phyloP scores from a whole-genome alignment of 768 basidiomycete species.

The Sporobolomyces roseus region DNA sequence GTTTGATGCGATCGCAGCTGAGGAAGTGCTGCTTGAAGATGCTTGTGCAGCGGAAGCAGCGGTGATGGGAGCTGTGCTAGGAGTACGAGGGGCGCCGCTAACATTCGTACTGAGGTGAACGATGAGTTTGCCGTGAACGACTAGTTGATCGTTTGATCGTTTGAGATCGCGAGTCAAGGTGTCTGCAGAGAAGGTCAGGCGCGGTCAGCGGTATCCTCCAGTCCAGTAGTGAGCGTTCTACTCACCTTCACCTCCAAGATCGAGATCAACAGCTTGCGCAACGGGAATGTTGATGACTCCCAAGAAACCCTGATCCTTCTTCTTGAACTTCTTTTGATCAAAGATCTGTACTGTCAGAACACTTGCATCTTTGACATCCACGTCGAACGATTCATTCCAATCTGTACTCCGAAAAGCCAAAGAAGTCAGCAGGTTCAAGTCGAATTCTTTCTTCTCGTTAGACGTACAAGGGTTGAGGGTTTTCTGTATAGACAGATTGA shows the following conservation, averaged over 20 bases:
- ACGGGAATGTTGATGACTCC: conserved; percentile 95
- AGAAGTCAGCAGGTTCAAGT: background rate
- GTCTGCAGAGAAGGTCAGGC: conserved; percentile 56
- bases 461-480: conserved; percentile 41
- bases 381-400: conserved; percentile 98
- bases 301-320: conserved; percentile 94
- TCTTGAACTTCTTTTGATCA: conserved; percentile 98
- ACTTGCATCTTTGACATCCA: conserved; percentile 95
- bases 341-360: conserved; percentile 98
- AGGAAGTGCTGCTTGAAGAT: background rate
- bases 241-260: conserved; percentile 87
- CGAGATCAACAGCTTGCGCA: conserved; percentile 82
- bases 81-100: conserved; percentile 54
- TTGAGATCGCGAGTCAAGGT: conserved; percentile 95
- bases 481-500: conserved; percentile 18
- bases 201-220: background rate
- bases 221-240: conserved; percentile 14
- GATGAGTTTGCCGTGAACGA: conserved; percentile 96
- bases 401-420: conserved; percentile 56
- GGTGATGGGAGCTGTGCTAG: conserved; percentile 20
- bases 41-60: conserved; percentile 2
- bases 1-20: background rate
- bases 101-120: conserved; percentile 92
- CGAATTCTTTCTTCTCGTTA: no score
- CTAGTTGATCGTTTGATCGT: conserved; percentile 97